Evolutionary conservation across 768 basidiomycete species (phyloP), one percentile per base, ranked within the genome.

Genomic region (Suillus decipiens): DNA sequence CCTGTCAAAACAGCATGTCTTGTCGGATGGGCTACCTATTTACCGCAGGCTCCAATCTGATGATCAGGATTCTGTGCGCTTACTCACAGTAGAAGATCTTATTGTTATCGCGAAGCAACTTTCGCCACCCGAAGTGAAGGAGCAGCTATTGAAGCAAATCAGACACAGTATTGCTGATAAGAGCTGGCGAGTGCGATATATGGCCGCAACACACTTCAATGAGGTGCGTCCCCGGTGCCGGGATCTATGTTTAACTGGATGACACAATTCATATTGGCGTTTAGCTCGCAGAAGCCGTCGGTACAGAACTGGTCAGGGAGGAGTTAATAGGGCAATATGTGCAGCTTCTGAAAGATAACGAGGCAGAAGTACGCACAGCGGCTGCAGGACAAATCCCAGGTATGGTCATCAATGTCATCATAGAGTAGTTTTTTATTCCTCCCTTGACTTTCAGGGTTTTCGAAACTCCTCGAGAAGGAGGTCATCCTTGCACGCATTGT

Each of bases 121-220:
- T 64, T 81, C 87, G 10, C 90, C 94, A 2, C 79, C 88, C n/a
- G 96, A 99, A 78, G 89, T 95, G 47, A 95, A 95, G 74, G 92
- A 93, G 63, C 89, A 96, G 67, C 78, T 99, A 31, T 79, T 95
- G 66, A 89, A 90, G 67, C 91, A 96, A 75, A 89, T 98, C 70
- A 87, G 93, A 71, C 86, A 89, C 64, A 92, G 91, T 67, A 89
- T 97, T 56, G 82, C 88, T 12, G 97, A 99, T 76, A 97, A 98
- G 82, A 96, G 95, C 74, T 99, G 97, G 97, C 84, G 97, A 68
- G 97, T 99, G 60, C 83, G 97, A 73, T 99, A 98, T 76, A 98
- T 99, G 96, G 95, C 95, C 17, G 96, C 96, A 2, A 94, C 86
- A 66, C 93, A 98, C 75, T 99, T 99, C 77, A 97, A 99, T 67